Base-by-base conservation (phyloP, 2,329 filamentous ascomycete genomes). In the Talaromyces marneffei region DNA sequence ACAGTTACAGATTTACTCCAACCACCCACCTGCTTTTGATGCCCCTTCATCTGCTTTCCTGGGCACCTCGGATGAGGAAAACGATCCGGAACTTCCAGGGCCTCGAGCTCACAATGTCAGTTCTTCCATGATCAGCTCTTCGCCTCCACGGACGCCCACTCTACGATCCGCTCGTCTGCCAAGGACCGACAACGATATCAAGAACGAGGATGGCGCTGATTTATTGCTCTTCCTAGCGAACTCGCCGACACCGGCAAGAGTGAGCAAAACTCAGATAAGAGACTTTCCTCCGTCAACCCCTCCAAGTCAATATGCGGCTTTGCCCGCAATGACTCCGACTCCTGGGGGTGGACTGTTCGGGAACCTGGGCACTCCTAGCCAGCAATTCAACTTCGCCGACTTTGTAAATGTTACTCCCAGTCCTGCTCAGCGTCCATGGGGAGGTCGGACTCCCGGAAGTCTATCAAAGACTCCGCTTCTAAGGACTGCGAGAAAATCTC, bases 341-440 rank as follows among this genome's bases (percentile, higher is more conserved):
- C 80, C 84, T 81, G 66, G 90, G 85, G 57, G 80, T 90, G 64
- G 92, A 86, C 23, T 95, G 86, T 61, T 95, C 87, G 85, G 87
- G 48, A 82, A 82, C 54, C 82, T 87, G 57, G 87, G 85, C 65
- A 97, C 93, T 0, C 93, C 93, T 0, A 88, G 88, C 16, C 89
- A 92, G 71, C 85, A 82, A 55, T 95, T 97, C 75, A 95, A 97
- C 78, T 96, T 97, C 77, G 86, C 92, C 57, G 94, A 99, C 72
- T 99, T 96, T 76, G 88, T 97, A 72, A 97, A 97, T 77, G 93
- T 97, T 73, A 96, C 94, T 6, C 94, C 94, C 0, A 96, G 91
- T 71, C 94, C 94, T 20, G 94, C 91, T 27, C 94, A 97, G 78
- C 91, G 87, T 67, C 84, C 87, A 9, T 97, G 92, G 90, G 75